Evolutionary conservation across 805 yeast species (phyloP), one percentile per base, ranked within the genome.

Genomic region (Pichia exigua): DNA sequence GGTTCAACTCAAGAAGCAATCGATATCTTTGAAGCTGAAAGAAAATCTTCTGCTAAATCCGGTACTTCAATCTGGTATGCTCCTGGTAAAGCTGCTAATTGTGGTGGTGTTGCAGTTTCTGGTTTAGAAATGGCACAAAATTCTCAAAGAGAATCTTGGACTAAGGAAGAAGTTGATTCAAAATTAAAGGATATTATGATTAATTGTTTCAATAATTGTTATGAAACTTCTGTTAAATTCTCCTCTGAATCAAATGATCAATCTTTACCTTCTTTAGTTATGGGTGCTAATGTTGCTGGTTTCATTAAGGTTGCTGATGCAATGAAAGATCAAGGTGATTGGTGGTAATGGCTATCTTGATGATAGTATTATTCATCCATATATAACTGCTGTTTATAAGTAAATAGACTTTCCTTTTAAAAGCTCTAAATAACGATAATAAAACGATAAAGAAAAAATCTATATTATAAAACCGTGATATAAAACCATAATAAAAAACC

Each of bases 81-180:
- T 65, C 97, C 97, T 70, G 98, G 97, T 75, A 92, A 92, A 82
- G 97, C 97, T 63, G 92, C 97, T 66, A 92, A 92, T 83, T 86
- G 95, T 77, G 99, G 98, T 77, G 99, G 99, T 83, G 99, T 92
- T 64, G 96, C 97, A 54, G 97, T 91, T 53, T 89, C 97, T 54
- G 98, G 97, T 68, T 81, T 92, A 61, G 99, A 92, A 80, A 94
- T 92, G 99, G 97, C 98, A 59, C 99, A 92, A 79, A 94, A 92
- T 87, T 88, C 97, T 54, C 95, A 86, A 71, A 87, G 97, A 79
- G 81, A 83, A 60, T 73, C 75, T 61, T 94, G 98, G 97, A 80
- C 96, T 58, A 64, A 83, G 54, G 97, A 90, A 78, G 89, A 88
- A 76, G 98, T 92, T 63, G 98, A 92, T 73, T 70, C 72, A 57